Base-by-base conservation (phyloP, 805 yeast genomes). In the Yarrowia porcina region DNA sequence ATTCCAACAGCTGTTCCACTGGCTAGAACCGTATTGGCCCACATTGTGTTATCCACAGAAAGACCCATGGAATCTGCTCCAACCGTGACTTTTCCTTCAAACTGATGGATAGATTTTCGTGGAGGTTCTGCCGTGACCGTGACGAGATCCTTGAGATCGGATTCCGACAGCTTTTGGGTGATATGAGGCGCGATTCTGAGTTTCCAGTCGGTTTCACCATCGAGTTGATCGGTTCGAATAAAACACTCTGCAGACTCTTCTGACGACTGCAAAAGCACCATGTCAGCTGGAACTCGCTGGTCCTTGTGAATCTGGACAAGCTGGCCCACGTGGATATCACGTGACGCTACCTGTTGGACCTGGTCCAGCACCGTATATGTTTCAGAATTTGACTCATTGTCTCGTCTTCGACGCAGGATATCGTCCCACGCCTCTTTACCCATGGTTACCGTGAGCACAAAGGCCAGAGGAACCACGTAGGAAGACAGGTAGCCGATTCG, bases 161-260 rank as follows among this genome's bases (percentile, higher is more conserved):
- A 44, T 54, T 78, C 77, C n/a, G 81, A 75, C 12, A 82, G 74
- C 44, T 83, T 73, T 73, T 93, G 98, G 0, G 97, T 89, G 28
- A 85, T 70, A 12, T 85, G 80, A 52, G 86, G 81, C 0, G 97
- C 94, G 38, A 89, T 76, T 69, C 99, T 79, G 63, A 94, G 78
- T 73, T 94, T 94, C 99, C 99, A 94, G 76, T 94, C 99, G 6
- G 99, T 94, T 74, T 94, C 99, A 71, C 99, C 99, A 74, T 94
- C 99, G 57, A 94, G 79, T 75, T 94, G 99, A 77, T 94, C 99
- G 0, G 99, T 94, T 69, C 96, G 89, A 67, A 94, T 89, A 70
- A 96, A 94, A 1, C 92, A 82, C 71, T 94, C 99, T 8, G 97
- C 97, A 2, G 79, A 71, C 3, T 77, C 74, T 71, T 90, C 97